Base-by-base conservation (phyloP, 495 filamentous ascomycete species). In the Friedmanniomyces simplex region DNA sequence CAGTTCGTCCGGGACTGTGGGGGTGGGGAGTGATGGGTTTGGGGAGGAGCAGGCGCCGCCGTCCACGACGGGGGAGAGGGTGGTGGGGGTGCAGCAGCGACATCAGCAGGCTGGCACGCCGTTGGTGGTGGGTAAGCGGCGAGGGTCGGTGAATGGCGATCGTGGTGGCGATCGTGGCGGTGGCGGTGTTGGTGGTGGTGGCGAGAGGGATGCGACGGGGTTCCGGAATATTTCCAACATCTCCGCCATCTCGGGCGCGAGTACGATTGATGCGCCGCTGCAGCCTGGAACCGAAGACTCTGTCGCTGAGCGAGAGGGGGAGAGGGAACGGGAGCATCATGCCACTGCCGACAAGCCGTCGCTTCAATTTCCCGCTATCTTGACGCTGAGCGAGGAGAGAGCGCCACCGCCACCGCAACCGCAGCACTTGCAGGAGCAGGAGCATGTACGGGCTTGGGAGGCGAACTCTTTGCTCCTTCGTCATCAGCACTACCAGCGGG, bases 231-330 rank as follows among this genome's bases (percentile, higher is more conserved):
- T 58, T 22, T 55, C 50, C 5, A 53, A 53, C 25, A 21, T 58
- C 55, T 58, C 54, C 25, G 25, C 13, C n/a, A 21, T 64, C 5
- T 64, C 61, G 14, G 61, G 61, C 11, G 43, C 58, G 13, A 60
- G 61, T 39, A 64, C 61, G 4, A 64, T 64, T 42, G 61, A 64
- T 36, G 61, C 61, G 10, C 57, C 60, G n/a, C 37, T 37, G 16
- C 13, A 3, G 11, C 3, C 21, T 30, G 26, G 14, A 6, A 14
- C 26, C 25, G 58, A 55, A 14, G 12, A 36, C 16, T 8, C 53
- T 8, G 58, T 2, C 18, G 41, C 22, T 2, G 50, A 2, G 47
- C 25, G 1, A 16, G n/a, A 41, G 21, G 8, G 16, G 47, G 30
- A 57, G 16, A 5, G 30, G n/a, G 22, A n/a, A n/a, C n/a, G n/a